Conservation (phyloP, 2,329 filamentous ascomycete genomes). For the Clarireedia hainanense region DNA sequence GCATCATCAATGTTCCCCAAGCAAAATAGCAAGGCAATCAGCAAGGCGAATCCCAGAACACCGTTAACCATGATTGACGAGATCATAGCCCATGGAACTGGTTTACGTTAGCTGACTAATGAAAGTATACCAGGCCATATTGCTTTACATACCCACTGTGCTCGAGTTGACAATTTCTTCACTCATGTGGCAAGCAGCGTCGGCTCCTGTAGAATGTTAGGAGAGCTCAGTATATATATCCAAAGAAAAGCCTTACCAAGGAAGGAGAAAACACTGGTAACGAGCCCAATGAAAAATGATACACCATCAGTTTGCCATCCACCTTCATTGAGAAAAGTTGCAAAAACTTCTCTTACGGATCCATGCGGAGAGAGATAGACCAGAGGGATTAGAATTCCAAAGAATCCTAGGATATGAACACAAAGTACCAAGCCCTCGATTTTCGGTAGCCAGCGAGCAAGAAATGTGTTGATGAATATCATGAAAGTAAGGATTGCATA, state of each 20-base stretch:
- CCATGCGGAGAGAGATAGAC: slow-evolving; percentile 21
- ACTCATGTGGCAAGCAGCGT: slow-evolving; percentile 8
- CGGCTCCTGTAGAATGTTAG: neutral
- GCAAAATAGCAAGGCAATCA: slow-evolving; percentile 31
- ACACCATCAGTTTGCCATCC: slow-evolving; percentile 26
- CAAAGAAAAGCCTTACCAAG: slow-evolving; percentile 1
- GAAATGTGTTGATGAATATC: slow-evolving; percentile 36
- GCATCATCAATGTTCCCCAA: slow-evolving; percentile 30
- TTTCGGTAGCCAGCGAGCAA: slow-evolving; percentile 32
- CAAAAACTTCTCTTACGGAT: slow-evolving; percentile 22
- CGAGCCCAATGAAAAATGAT: slow-evolving; percentile 31
- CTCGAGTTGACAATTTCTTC: slow-evolving; percentile 12
- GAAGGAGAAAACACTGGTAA: slow-evolving; percentile 5
- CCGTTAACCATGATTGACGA: slow-evolving; percentile 40
- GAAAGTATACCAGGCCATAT: slow-evolving; percentile 14
- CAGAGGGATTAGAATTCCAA: slow-evolving; percentile 35
- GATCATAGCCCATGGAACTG: slow-evolving; percentile 31
- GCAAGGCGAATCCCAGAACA: slow-evolving; percentile 34
- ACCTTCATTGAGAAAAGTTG: slow-evolving; percentile 26
- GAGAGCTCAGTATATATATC: too few species aligned
- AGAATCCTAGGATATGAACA: slow-evolving; percentile 38
- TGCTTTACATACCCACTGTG: slow-evolving; percentile 5
- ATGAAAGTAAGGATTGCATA: slow-evolving; percentile 34
- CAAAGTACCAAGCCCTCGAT: slow-evolving; percentile 37
- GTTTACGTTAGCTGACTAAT: slow-evolving; percentile 1